Conservation (phyloP, 306 rosid species). For the Cucumis sativus region Cucumber_9930_V3 NC_026660.2:18193501-18194000, state of each 20-base stretch:
- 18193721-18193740: conserved; percentile 8
- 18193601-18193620: neutral
- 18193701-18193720: conserved; percentile 10
- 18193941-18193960: conserved; percentile 45
- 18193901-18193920: too few relatives aligned
- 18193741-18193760: conserved; percentile 18
- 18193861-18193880: neutral
- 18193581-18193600: conserved; percentile 41
- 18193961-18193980: conserved; percentile 52
- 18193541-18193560: conserved; percentile 4
- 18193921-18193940: neutral
- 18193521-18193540: neutral
- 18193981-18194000: conserved; percentile 13
- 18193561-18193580: conserved; percentile 46
- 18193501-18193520: conserved; percentile 12
- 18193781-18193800: neutral
- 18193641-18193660: conserved; percentile 29
- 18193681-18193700: neutral
- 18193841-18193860: conserved; percentile 1
- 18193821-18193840: neutral
- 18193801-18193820: neutral
- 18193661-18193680: conserved; percentile 17
- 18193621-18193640: neutral
- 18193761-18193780: neutral
- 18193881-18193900: neutral